Base-by-base conservation (phyloP, 2,329 filamentous ascomycete genomes). In the Emmonsiellopsis sp. region DNA sequence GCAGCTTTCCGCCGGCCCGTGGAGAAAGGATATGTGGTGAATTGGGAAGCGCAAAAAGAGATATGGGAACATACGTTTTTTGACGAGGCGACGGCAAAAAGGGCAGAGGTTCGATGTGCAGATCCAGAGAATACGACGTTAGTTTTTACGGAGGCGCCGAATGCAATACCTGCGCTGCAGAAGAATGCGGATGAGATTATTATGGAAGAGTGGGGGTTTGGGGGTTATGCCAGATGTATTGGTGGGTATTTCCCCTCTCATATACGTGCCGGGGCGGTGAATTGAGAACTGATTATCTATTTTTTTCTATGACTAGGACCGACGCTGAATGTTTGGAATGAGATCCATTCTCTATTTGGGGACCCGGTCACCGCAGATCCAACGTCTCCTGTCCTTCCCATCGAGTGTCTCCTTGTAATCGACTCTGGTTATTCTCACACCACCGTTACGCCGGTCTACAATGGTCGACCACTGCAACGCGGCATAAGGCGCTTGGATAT, bases 201-300 rank as follows among this genome's bases (percentile, higher is more conserved):
- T 1, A 97, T 98, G 75, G 93, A 98, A 67, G 91, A 97, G 67
- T 98, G 93, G 73, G 89, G 89, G 2, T 98, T 98, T 70, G 81
- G 85, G 9, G 86, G 87, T 60, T 95, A 95, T 71, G 86, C 86
- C 59, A 82, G 93, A 56, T 84, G 82, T 54, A 75, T 87, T 58
- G 87, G 87, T 80, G 66, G 61, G 75, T 81, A 67, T 55, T 51
- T 32, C 1, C 20, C 26, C 30, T 13, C 7, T 7, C 30, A 30
- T 30, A 3, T 20, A 15, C n/a, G 5, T 7, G 15, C 10, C 4
- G 7, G 7, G 30, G 9, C 15, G 7, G 30, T 49, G 11, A 38
- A 13, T 6, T 32, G 13, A 38, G 7, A 13, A 20, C 34, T 38
- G 35, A 49, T 2, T 11, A 38, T n/a, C n/a, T 40, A 16, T 2